A percentile compares a stretch with the other conserved stretches of the same genome.
Conservation (phyloP, 371 early-diverging fungal genomes). For the Blakeslea trispora region DNA sequence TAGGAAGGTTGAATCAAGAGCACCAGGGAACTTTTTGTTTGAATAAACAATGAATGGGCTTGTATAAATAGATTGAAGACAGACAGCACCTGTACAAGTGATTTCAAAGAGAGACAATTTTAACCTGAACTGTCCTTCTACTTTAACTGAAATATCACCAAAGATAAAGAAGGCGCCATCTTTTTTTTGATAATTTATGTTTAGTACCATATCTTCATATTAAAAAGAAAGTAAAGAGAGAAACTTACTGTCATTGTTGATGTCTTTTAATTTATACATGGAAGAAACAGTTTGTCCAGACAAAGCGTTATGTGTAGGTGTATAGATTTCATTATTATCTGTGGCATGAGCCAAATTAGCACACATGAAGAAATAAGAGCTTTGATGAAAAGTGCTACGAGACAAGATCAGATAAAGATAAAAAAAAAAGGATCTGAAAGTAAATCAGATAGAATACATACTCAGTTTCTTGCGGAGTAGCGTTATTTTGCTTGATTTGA, state of each 20-base stretch:
- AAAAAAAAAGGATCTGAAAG: neutral
- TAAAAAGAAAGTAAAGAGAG: too few species aligned
- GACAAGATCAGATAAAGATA: constrained; percentile 16
- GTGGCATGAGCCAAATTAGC: constrained; percentile 49
- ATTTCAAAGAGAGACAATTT: constrained; percentile 91
- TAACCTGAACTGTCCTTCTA: constrained; percentile 86
- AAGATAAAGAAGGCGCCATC: constrained; percentile 96
- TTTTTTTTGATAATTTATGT: constrained; percentile 8
- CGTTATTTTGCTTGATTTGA: constrained; percentile 25
- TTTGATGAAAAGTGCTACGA: constrained; percentile 66
- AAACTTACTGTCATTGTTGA: constrained; percentile 40
- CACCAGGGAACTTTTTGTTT: constrained; percentile 90
- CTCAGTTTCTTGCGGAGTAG: constrained; percentile 25
- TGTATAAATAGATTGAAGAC: constrained; percentile 45
- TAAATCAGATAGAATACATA: constrained; percentile 13
- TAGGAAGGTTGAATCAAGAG: constrained; percentile 65
- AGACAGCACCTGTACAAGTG: constrained; percentile 39
- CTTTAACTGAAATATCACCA: constrained; percentile 88
- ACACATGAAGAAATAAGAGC: constrained; percentile 47
- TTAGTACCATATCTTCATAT: neutral
- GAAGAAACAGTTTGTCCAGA: constrained; percentile 51
- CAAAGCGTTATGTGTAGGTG: constrained; percentile 41
- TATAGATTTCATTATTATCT: constrained; percentile 35
- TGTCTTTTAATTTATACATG: constrained; percentile 49
- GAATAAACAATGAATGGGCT: constrained; percentile 78